These are phyloP conservation scores for Achlya hypogyna DNA, from an alignment of 352 stramenopile species.

Conservation along the genomic window DNA sequence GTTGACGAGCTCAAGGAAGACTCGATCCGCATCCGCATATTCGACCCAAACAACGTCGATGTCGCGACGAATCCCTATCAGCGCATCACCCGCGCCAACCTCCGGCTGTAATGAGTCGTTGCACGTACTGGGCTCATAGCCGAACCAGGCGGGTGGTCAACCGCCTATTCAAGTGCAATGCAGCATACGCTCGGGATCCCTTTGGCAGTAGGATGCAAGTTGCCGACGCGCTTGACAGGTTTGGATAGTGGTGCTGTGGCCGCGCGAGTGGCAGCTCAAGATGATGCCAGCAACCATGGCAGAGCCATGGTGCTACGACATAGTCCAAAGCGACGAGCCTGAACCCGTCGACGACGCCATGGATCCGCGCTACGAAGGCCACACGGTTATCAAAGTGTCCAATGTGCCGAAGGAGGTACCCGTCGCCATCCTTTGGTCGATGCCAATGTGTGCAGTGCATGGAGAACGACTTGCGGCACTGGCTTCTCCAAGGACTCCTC, in stretches of 20 bases:
- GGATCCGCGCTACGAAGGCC: constrained; percentile 46
- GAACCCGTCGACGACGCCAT: constrained; percentile 45
- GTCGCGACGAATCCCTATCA: constrained; percentile 36
- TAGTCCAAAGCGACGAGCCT: constrained; percentile 52
- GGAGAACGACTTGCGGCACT: constrained; percentile 37
- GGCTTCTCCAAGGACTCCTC: constrained; percentile 49
- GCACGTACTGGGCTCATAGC: background rate
- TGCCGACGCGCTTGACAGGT: background rate
- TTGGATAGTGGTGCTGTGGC: constrained; percentile 53
- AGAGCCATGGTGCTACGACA: constrained; percentile 67
- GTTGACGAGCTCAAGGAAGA: constrained; percentile 62
- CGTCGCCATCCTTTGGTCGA: background rate
- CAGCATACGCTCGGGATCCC: constrained; percentile 46
- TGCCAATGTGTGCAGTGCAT: constrained; percentile 27
- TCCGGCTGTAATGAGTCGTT: constrained; percentile 33
- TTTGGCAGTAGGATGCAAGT: constrained; percentile 36
- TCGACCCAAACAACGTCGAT: constrained; percentile 33
- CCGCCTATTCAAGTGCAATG: constrained; percentile 52
- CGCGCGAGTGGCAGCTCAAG: constrained; percentile 56
- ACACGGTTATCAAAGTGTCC: constrained; percentile 40
- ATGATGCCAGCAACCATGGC: constrained; percentile 36
- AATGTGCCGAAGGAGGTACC: constrained; percentile 31
- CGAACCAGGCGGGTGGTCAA: constrained; percentile 40
- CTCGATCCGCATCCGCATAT: constrained; percentile 49
- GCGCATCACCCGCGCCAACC: constrained; percentile 41